Evolutionary conservation across 257 asterid genomes (phyloP).

Genomic region (Solanum chilense): DNA sequence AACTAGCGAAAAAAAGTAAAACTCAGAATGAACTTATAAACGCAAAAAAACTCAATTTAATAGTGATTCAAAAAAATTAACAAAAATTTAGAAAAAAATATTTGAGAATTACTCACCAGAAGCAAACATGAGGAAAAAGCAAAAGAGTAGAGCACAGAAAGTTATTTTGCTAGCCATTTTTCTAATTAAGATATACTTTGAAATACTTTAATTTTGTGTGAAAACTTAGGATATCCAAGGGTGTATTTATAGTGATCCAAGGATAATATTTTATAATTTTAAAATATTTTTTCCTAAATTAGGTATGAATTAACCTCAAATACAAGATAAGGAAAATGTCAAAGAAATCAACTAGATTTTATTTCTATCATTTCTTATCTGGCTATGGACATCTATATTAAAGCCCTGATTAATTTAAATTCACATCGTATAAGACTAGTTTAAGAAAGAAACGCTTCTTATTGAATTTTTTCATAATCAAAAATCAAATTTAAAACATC

Average conservation of each 20-base stretch:
- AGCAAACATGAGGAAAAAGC: not conserved
- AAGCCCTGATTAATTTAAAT: rapidly evolving
- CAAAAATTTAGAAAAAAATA: not conserved
- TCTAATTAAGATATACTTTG: not conserved
- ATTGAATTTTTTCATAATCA: rapidly evolving
- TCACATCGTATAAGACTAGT: rapidly evolving
- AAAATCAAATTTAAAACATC: rapidly evolving
- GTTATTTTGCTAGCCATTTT: conserved; percentile 7
- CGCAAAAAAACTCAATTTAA: no score
- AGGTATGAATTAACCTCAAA: not conserved
- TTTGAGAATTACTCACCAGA: not conserved
- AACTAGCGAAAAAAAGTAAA: not conserved
- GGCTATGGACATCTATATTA: rapidly evolving
- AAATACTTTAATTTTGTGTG: not conserved
- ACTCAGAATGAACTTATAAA: not conserved
- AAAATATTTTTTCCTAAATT: not conserved
- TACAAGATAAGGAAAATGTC: not conserved
- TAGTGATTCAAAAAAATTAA: no score
- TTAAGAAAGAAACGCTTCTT: not conserved
- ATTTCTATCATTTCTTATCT: rapidly evolving
- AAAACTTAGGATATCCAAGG: not conserved
- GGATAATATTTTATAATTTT: not conserved
- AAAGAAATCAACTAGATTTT: not conserved
- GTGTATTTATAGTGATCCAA: not conserved
- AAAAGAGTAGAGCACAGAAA: not conserved